These are phyloP conservation scores for Xylaria acuta DNA, from an alignment of 495 filamentous ascomycete species.

Conservation along the genomic window DNA sequence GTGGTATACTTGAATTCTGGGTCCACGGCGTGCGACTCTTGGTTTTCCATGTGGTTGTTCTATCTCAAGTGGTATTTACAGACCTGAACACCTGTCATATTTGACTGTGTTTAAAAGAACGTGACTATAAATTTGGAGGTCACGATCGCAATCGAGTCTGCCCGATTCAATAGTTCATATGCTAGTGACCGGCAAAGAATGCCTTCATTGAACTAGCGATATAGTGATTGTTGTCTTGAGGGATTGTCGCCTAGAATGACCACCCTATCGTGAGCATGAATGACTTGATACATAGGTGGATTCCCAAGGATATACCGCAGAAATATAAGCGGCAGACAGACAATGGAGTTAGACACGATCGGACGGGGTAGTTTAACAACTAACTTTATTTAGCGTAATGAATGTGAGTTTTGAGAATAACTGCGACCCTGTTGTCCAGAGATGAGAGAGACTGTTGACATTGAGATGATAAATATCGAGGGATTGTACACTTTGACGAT, in stretches of 20 bases:
- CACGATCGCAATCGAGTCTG: neutral
- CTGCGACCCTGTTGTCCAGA: neutral
- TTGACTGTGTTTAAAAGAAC: neutral
- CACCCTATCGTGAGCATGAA: neutral
- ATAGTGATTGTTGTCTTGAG: neutral
- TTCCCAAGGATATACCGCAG: neutral
- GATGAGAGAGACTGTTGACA: neutral
- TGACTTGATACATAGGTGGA: neutral
- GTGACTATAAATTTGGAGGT: neutral
- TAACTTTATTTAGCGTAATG: neutral
- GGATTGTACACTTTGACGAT: neutral
- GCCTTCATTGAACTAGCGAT: neutral
- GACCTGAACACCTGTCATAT: neutral
- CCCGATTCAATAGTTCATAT: neutral
- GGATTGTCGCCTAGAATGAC: no score
- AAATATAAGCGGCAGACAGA: neutral
- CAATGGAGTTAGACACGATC: neutral
- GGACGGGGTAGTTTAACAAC: neutral
- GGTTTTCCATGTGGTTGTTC: neutral
- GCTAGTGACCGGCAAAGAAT: neutral
- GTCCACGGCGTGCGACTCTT: neutral
- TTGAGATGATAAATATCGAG: neutral
- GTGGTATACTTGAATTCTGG: neutral
- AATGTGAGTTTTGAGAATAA: neutral
- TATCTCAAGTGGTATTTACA: neutral